phyloP scores from a whole-genome alignment of 116 monocot genomes.

The Cymodocea nodosa region DNA sequence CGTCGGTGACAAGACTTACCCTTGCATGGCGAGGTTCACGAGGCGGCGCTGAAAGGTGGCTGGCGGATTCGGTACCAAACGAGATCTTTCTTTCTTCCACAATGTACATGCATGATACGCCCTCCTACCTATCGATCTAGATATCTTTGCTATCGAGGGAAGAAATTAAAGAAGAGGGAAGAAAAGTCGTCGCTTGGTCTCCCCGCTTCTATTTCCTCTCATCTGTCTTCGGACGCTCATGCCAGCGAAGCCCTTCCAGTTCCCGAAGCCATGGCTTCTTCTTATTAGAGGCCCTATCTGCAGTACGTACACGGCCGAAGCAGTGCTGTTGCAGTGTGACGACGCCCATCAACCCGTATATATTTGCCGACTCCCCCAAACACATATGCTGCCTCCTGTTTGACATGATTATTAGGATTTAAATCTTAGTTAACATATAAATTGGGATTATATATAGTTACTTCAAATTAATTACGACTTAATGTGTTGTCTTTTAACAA shows the following conservation, averaged over 20 bases:
- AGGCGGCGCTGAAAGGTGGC: slow-evolving; percentile 7
- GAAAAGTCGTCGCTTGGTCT: slow-evolving; percentile 14
- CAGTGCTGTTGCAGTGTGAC: too few species aligned
- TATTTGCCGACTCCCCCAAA: slow-evolving; percentile 5
- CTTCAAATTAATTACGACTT: too few species aligned
- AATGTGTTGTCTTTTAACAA: too few species aligned
- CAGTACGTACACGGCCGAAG: neutral
- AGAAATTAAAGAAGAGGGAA: too few species aligned
- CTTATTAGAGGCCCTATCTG: slow-evolving; percentile 5
- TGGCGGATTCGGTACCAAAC: too few species aligned
- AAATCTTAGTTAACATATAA: too few species aligned
- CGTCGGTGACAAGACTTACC: neutral
- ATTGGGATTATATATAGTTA: too few species aligned
- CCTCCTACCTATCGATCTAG: too few species aligned
- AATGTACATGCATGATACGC: too few species aligned
- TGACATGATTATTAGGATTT: too few species aligned
- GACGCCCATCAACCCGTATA: slow-evolving; percentile 1
- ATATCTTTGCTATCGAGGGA: too few species aligned
- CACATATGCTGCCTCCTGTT: neutral
- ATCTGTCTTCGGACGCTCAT: slow-evolving; percentile 3
- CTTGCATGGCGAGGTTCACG: slow-evolving; percentile 2
- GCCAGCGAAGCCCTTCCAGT: slow-evolving; percentile 17
- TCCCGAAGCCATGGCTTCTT: slow-evolving; percentile 11
- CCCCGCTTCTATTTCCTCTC: slow-evolving; percentile 7
- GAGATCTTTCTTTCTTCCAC: too few species aligned